Evolutionary conservation across 257 asterid species (phyloP).

Genomic region (Solanum virginianum): DNA sequence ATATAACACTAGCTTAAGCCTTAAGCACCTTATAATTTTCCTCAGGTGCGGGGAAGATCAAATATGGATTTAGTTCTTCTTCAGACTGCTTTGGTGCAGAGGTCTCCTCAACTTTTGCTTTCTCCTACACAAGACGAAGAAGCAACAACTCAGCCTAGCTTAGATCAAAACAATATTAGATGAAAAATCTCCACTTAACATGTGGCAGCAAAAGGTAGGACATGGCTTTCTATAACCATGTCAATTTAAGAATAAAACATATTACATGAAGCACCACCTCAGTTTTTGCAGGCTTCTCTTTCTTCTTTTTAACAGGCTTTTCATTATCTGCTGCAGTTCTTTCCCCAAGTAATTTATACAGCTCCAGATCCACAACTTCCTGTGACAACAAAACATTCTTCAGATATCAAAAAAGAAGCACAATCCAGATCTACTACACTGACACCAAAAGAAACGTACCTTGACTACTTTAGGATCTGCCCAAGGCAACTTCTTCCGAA

Average conservation of each 20-base stretch:
- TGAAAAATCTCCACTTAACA: neutral
- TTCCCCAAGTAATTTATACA: conserved; percentile 68
- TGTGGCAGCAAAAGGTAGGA: neutral
- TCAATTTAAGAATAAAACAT: neutral
- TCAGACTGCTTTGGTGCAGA: conserved; percentile 50
- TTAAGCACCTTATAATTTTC: conserved; percentile 65
- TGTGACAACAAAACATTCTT: conserved; percentile 12
- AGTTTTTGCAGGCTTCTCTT: conserved; percentile 68
- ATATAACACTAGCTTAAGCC: neutral
- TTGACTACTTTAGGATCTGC: conserved; percentile 84
- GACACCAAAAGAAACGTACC: conserved; percentile 19
- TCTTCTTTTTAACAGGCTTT: conserved; percentile 81
- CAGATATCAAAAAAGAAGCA: neutral
- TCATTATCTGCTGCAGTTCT: conserved; percentile 80
- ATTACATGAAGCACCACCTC: conserved; percentile 31
- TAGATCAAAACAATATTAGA: neutral
- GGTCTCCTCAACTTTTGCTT: conserved; percentile 39
- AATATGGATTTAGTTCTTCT: conserved; percentile 78
- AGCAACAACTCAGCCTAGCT: neutral
- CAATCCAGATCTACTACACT: neutral
- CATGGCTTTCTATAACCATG: neutral
- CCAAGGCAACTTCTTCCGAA: conserved; percentile 91
- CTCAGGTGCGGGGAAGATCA: conserved; percentile 71
- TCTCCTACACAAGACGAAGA: conserved; percentile 30
- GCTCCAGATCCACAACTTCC: conserved; percentile 67